Evolutionary conservation across 129 eudicot species (phyloP).

Genomic region (Solidago caesia): DNA sequence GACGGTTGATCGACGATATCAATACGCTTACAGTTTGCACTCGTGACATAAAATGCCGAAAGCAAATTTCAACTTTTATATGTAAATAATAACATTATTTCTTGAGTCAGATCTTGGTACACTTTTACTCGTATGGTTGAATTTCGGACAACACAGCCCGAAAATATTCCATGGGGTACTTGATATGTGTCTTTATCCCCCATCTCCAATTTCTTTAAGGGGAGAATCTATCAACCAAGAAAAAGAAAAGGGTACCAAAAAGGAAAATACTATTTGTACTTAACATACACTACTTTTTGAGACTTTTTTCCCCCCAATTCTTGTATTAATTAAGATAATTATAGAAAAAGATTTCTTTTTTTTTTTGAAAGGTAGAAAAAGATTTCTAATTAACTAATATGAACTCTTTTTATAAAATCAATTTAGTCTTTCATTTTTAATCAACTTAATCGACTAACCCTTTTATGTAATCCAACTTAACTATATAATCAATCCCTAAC

Average conservation of each 20-base stretch:
- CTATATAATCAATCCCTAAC: too few relatives aligned
- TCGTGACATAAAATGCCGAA: too few relatives aligned
- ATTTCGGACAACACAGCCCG: slow-evolving; percentile 20
- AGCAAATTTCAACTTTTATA: not conserved
- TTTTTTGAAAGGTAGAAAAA: too few relatives aligned
- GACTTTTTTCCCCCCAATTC: not conserved
- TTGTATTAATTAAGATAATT: not conserved
- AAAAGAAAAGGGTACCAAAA: slow-evolving; percentile 34
- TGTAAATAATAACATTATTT: not conserved
- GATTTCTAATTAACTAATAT: too few relatives aligned
- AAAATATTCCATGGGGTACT: slow-evolving; percentile 32
- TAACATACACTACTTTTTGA: slow-evolving; percentile 3
- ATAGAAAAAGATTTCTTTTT: too few relatives aligned
- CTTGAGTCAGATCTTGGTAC: slow-evolving; percentile 24
- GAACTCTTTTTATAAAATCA: too few relatives aligned
- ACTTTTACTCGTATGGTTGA: slow-evolving; percentile 27
- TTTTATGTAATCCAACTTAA: too few relatives aligned
- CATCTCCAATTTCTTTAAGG: slow-evolving; percentile 29
- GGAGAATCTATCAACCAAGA: slow-evolving; percentile 29
- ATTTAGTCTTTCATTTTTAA: too few relatives aligned
- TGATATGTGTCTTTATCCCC: slow-evolving; percentile 27
- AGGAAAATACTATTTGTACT: slow-evolving; percentile 32
- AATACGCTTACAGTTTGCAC: not conserved
- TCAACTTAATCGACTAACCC: too few relatives aligned
- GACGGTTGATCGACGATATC: not conserved